Evolutionary conservation across 495 filamentous ascomycete genomes (phyloP), one percentile per base, ranked within the genome.

Genomic region (Penicillium atrosanguineum): DNA sequence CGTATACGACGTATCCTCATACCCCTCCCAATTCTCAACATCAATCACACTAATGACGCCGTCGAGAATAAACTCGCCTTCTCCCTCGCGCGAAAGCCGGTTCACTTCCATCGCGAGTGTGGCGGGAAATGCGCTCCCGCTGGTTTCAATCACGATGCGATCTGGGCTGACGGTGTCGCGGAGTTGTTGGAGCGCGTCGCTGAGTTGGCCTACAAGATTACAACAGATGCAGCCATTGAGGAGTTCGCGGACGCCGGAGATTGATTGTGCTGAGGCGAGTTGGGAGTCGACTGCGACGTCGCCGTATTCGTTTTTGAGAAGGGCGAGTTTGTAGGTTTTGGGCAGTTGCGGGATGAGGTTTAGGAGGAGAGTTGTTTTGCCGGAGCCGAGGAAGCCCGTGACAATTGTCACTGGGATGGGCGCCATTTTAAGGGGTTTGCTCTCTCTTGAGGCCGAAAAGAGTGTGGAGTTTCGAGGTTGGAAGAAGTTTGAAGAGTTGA

Each of bases 181-280:
- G 14, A 97, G 84, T 49, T 90, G 81, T 4, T 81, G 67, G 3
- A 98, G 84, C 0, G 93, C 93, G 46, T 87, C 82, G 60, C 83
- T 81, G 21, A 98, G 81, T 69, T 94, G 88, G 3, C 94, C 94
- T 47, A 98, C 91, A 15, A 97, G 86, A 65, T 97, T 98, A 74
- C 94, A 98, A 79, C 94, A 98, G 64, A 98, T 97, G 70, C 94
- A 98, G 56, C 94, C 94, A 63, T 95, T 93, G 18, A 97, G 84
- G 3, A 98, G 77, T 65, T 98, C 94, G 60, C 85, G 85, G 16
- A 95, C 91, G 48, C 90, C 93, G n/a, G 87, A 82, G 61, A 98
- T 90, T 31, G 91, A 84, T 50, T 80, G 76, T 4, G 87, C 84
- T 1, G 87, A 78, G 40, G 94, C 91, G 16, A 97, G 82, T 68